These are phyloP conservation scores for Salix purpurea DNA, from an alignment of 345 rosid species.

Conservation along the genomic window DNA sequence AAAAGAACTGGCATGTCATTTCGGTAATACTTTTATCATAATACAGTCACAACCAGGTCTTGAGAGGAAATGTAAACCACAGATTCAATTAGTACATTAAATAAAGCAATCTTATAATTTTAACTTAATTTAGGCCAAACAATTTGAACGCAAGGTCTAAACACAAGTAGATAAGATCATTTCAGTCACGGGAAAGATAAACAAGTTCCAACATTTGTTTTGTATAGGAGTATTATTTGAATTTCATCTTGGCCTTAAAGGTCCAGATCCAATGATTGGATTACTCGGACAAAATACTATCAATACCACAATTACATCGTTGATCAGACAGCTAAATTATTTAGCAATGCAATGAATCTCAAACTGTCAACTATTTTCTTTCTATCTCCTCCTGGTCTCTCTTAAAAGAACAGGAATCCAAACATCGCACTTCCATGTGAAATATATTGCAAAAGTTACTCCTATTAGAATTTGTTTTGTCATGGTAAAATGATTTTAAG, in stretches of 20 bases:
- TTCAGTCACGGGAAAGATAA: not conserved
- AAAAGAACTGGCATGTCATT: slow-evolving; percentile 58
- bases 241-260: not conserved
- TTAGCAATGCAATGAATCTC: not conserved
- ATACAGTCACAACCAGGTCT: not conserved
- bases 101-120: not conserved
- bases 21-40: slow-evolving; percentile 20
- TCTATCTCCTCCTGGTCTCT: not conserved
- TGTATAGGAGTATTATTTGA: not conserved
- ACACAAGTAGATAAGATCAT: not conserved
- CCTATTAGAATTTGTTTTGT: not conserved
- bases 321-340: not conserved
- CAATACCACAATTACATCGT: not conserved
- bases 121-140: not conserved
- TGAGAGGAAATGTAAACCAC: not conserved
- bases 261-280: not conserved
- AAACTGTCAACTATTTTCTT: not conserved
- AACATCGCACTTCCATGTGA: not conserved
- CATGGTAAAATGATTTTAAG: not conserved
- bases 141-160: not conserved
- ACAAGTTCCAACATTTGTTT: not conserved
- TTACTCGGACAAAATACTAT: not conserved
- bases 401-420: not conserved
- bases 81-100: not conserved
- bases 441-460: not conserved